Evolutionary conservation across 768 basidiomycete genomes (phyloP), one percentile per base, ranked within the genome.

Genomic region (Termitomyces sp.): DNA sequence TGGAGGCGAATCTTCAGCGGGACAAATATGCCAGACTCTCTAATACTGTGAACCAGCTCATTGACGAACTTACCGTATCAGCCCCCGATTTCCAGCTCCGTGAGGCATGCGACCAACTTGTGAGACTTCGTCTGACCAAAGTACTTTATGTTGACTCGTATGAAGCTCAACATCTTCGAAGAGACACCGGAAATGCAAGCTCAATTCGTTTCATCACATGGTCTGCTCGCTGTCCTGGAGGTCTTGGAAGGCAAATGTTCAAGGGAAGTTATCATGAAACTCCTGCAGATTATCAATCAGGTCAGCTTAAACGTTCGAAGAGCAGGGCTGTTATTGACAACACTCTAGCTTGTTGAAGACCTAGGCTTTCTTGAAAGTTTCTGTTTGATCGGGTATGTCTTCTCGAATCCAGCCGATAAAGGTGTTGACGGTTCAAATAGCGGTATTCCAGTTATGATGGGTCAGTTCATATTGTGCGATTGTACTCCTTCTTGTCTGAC

Each of bases 371-470:
- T 98, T 64, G 97, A 99, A 70, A 93, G 94, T 63, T 93, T 98
- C 73, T 98, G 96, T 71, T 76, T 98, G 53, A 89, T 94, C 64
- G 90, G 89, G 85, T 86, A 63, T 37, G 81, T 67, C 35, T 12
- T 6, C 27, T 10, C n/a, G 25, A 27, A 39, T 39, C 25, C 34
- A 46, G 25, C 17, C 34, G 30, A 21, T 45, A 14, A 37, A 16
- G 19, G 45, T 19, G 21, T 28, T 46, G 27, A 23, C 54, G 40
- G 55, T 30, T 54, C 42, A 25, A 37, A 5, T 55, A 89, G 93
- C 30, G 96, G 96, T 14, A 98, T 98, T 59, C 94, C 97, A 14
- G 89, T 98, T 16, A 87, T 98, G 76, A 94, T 97, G 85, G 86
- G 89, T 87, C 63, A 45, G 79, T 75, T 6, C 28, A 46, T 25